Evolutionary conservation across 345 rosid genomes (phyloP), one percentile per base, ranked within the genome.

Genomic region (Euphorbia tirucalli): DNA sequence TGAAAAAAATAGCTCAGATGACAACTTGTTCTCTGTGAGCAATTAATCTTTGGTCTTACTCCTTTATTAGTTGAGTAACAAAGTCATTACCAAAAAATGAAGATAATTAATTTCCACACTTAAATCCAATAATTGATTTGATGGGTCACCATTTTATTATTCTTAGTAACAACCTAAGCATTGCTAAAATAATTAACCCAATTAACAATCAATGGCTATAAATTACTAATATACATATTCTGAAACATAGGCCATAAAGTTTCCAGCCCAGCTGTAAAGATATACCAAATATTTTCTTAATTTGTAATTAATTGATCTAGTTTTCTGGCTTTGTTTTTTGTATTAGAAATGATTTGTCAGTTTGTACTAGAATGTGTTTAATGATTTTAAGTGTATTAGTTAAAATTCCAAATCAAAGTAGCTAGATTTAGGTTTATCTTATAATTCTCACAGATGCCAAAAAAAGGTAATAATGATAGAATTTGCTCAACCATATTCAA

Each of bases 361-460:
- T 24, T 58, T 3, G 65, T 54, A 16, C 0, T 28, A 24, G 13
- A 3, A 68, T 19, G 18, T 48, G 22, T 27, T 37, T n/a, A n/a
- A n/a, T 31, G 48, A 43, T 65, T 48, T 50, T 11, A 61, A 13
- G 54, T 62, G 64, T 5, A 43, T 50, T 60, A 30, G 80, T 62
- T 76, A 61, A 70, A 58, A 41, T 69, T 70, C 68, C 32, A 65
- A 61, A 74, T 79, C 77, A 61, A 75, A 57, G 22, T 64, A 14
- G 11, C 76, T 57, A 52, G 30, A 62, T 63, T 66, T 65, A 64
- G 68, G 71, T 54, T 41, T 66, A 73, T 65, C 79, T 66, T 69
- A 32, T 54, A 30, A 56, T 21, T 75, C 70, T 32, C 43, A 54
- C 2, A 75, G 32, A 70, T 68, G 52, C 73, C 59, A 18, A 2